These are phyloP conservation scores for Lagenidium sp. DNA, from an alignment of 352 stramenopile species.

Conservation along the genomic window DNA sequence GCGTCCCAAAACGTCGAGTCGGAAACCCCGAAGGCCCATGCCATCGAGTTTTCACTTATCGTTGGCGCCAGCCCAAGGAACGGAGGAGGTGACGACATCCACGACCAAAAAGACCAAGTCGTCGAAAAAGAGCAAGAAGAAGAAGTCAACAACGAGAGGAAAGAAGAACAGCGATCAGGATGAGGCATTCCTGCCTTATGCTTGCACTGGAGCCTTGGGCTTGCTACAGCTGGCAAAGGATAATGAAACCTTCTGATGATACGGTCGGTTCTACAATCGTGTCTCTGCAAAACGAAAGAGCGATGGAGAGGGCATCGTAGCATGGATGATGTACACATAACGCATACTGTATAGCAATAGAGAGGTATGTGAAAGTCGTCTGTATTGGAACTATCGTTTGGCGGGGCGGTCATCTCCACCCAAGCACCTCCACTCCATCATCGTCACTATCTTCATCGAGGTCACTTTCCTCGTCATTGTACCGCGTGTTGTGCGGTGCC, in stretches of 20 bases:
- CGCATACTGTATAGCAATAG: too few relatives aligned
- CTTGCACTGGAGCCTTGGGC: constrained; percentile 48
- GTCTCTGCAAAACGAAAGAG: too few relatives aligned
- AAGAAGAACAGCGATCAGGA: constrained; percentile 6
- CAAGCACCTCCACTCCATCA: constrained; percentile 2
- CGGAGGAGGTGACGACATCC: too few relatives aligned
- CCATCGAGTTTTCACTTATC: too few relatives aligned
- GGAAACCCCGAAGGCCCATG: too few relatives aligned
- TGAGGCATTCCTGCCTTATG: constrained; percentile 47
- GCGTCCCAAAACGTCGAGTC: too few relatives aligned
- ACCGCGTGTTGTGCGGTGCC: constrained; percentile 11
- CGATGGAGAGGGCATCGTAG: too few relatives aligned
- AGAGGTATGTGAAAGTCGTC: too few relatives aligned
- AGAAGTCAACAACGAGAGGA: constrained; percentile 3
- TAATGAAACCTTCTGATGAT: constrained; percentile 65
- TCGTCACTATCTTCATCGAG: constrained; percentile 9
- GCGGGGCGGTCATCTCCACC: too few relatives aligned
- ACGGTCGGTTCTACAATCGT: background rate
- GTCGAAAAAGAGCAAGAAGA: constrained; percentile 19
- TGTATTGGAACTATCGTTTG: too few relatives aligned
- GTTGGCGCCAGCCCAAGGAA: too few relatives aligned
- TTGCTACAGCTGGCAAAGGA: constrained; percentile 61
- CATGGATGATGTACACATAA: too few relatives aligned
- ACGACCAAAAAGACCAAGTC: constrained; percentile 14
- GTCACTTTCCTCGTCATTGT: constrained; percentile 4